These are phyloP conservation scores for Rhytidiadelphus loreus DNA, from an alignment of 225 moss, liverwort and hornwort species.

Conservation along the genomic window DNA sequence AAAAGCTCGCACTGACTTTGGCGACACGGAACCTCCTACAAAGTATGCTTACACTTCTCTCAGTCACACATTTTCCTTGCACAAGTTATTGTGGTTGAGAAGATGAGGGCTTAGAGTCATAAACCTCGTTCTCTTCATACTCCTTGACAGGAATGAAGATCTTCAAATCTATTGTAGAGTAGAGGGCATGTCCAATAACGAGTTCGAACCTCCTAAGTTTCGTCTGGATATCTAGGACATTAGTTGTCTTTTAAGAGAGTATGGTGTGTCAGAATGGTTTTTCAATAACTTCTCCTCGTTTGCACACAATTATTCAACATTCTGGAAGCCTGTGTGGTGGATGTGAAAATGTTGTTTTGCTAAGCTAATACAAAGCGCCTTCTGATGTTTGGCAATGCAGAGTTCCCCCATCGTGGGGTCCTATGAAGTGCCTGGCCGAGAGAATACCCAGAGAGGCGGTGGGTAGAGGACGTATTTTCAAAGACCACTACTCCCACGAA, in stretches of 20 bases:
- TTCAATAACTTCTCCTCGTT: not conserved
- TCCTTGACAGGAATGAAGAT: not conserved
- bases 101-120: not conserved
- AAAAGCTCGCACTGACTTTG: constrained; percentile 14
- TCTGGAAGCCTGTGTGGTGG: not conserved
- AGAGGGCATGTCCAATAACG: not conserved
- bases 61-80: not conserved
- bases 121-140: not conserved
- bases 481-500: constrained; percentile 20
- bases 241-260: not conserved
- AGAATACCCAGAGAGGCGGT: constrained; percentile 22
- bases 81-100: not conserved
- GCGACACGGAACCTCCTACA: constrained; percentile 16
- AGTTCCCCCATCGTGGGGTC: constrained; percentile 20
- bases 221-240: not conserved
- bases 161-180: not conserved
- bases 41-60: constrained; percentile 5
- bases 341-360: not conserved
- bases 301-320: not conserved
- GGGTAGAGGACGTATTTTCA: constrained; percentile 20
- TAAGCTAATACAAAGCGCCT: not conserved
- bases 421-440: constrained; percentile 28
- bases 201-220: no score
- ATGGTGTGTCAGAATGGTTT: no score
- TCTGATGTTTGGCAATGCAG: not conserved